Evolutionary conservation across 108 stramenopile species (phyloP), one percentile per base, ranked within the genome.

Genomic region (Skeletonema tropicum): DNA sequence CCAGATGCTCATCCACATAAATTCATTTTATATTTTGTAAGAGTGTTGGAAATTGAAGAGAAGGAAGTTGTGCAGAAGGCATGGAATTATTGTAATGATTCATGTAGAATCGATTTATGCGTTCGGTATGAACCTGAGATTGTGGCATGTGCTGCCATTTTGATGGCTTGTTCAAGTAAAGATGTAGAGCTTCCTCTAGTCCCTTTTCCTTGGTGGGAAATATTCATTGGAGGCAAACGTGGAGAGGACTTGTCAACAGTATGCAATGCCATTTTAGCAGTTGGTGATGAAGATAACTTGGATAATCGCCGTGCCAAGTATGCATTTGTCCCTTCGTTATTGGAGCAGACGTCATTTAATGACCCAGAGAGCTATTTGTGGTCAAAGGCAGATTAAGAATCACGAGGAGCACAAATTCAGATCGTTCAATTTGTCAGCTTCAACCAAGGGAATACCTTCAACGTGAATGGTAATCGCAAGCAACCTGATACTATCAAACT

Each of bases 61-160:
- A 41, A 58, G 30, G 52, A 64, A 26, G 64, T 90, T 45, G 72
- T 80, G 8, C 94, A 95, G 84, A 57, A 82, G 15, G 88, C 94
- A 32, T 95, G 94, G 94, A 86, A 90, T 33, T 92, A 90, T 70
- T 93, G 94, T 85, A 95, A 95, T 59, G 94, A 95, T 81, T 86
- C 94, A 2, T 93, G 82, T 69, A 83, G 82, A 31, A 66, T 92
- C 60, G 94, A 94, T 79, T 67, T 92, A n/a, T 92, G 88, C 52
- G 84, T 92, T 8, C 77, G 94, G 48, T 91, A 68, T 66, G 80
- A 79, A 59, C 79, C 94, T 15, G 89, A 92, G 83, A 57, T 89
- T 32, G 85, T 90, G 84, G 88, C 92, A 64, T 68, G 80, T 57
- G 86, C 86, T 31, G 78, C 90, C 9, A 91, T 93, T 21, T 62